Evolutionary conservation across 2,329 filamentous ascomycete species (phyloP).

Genomic region (Tolypocladium nubicola): DNA sequence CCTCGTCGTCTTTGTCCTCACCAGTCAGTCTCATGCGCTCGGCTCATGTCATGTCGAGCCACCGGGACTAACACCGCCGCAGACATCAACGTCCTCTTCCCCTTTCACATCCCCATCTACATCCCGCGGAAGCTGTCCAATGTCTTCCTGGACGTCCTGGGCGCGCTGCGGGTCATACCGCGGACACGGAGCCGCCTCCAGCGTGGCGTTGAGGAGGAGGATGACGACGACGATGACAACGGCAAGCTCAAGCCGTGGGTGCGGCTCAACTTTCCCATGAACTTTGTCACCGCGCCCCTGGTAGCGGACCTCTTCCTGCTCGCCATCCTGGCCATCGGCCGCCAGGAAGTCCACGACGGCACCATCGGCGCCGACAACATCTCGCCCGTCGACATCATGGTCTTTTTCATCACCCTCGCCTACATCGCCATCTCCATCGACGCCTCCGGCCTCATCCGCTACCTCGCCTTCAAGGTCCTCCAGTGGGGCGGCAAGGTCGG

Average conservation of each 20-base stretch:
- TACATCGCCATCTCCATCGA: constrained; percentile 73
- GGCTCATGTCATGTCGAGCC: neutral
- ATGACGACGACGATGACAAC: constrained; percentile 13
- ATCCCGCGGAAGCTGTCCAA: constrained; percentile 42
- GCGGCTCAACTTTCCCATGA: constrained; percentile 49
- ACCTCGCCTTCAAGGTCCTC: constrained; percentile 58
- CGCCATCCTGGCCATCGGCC: constrained; percentile 57
- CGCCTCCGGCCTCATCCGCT: constrained; percentile 62
- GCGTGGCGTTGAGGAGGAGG: constrained; percentile 1
- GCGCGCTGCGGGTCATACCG: constrained; percentile 39
- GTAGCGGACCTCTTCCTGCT: constrained; percentile 63
- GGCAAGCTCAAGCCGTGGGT: constrained; percentile 29
- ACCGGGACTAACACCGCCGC: neutral
- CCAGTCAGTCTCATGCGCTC: constrained; percentile 43
- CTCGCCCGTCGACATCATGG: constrained; percentile 61
- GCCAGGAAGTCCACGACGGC: constrained; percentile 56
- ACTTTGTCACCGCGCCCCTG: constrained; percentile 60
- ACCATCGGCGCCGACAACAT: constrained; percentile 57
- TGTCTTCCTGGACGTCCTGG: constrained; percentile 25
- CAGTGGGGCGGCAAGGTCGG: constrained; percentile 58
- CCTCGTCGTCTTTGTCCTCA: constrained; percentile 56
- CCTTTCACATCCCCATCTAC: constrained; percentile 53
- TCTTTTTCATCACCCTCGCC: constrained; percentile 62
- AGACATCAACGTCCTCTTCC: constrained; percentile 62
- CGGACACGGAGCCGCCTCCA: constrained; percentile 17